A percentile compares a stretch with the other conserved stretches of the same genome.
These are phyloP conservation scores for Artemisia tridentata DNA, from an alignment of 129 eudicot genomes.

Conservation along the genomic window DNA sequence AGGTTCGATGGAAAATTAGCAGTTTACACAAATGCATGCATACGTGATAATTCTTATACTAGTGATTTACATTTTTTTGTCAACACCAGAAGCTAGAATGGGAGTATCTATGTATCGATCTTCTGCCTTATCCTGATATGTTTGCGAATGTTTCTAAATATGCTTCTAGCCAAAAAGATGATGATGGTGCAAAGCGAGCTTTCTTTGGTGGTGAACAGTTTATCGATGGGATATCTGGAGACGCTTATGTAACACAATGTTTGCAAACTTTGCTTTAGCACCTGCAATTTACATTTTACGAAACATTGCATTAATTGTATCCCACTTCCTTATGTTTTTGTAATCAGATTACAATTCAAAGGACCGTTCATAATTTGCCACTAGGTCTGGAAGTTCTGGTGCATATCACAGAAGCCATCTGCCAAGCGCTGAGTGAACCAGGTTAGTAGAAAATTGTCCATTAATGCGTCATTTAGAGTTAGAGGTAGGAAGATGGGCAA, in stretches of 20 bases:
- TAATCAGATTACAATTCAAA: slow-evolving; percentile 79
- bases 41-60: slow-evolving; percentile 4
- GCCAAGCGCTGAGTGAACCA: slow-evolving; percentile 93
- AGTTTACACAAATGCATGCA: slow-evolving; percentile 11
- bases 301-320: slow-evolving; percentile 14
- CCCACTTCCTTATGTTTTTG: slow-evolving; percentile 11
- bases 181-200: slow-evolving; percentile 82
- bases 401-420: slow-evolving; percentile 79
- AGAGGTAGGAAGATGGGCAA: background rate
- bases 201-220: slow-evolving; percentile 96
- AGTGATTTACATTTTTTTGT: slow-evolving; percentile 13
- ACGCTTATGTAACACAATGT: slow-evolving; percentile 81
- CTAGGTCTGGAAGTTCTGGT: slow-evolving; percentile 75
- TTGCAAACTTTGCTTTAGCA: slow-evolving; percentile 36
- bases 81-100: slow-evolving; percentile 86
- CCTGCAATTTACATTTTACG: slow-evolving; percentile 11
- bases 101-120: slow-evolving; percentile 80
- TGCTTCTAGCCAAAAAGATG: slow-evolving; percentile 58
- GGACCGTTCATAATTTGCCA: slow-evolving; percentile 68
- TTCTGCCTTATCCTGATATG: slow-evolving; percentile 97
- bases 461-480: too few species aligned
- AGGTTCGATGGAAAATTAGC: slow-evolving; percentile 1
- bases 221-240: slow-evolving; percentile 89
- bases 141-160: slow-evolving; percentile 48
- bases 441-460: slow-evolving; percentile 41